Percentiles rank a stretch among this genome's conserved stretches.
These are phyloP conservation scores for Backusella australiensis DNA, from an alignment of 192 early-diverging fungal species.

Conservation along the genomic window DNA sequence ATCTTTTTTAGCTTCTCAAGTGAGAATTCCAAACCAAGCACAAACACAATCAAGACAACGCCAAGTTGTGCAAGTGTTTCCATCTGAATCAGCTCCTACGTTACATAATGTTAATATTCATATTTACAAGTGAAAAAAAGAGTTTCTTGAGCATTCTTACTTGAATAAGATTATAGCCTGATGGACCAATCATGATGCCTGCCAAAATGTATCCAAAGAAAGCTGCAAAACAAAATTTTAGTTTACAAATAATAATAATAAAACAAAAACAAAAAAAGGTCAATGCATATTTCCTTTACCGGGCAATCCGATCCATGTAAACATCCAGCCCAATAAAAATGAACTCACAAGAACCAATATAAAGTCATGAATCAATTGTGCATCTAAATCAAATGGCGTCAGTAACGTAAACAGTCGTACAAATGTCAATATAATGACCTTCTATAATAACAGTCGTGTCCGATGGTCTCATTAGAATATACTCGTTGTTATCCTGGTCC, in stretches of 20 bases:
- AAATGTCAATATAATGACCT: constrained; percentile 17
- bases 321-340: constrained; percentile 40
- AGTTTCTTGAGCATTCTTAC: constrained; percentile 8
- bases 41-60: constrained; percentile 57
- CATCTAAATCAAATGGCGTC: constrained; percentile 24
- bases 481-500: constrained; percentile 55
- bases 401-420: not conserved
- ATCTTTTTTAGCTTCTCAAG: constrained; percentile 50
- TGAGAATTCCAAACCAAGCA: constrained; percentile 58
- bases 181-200: constrained; percentile 47
- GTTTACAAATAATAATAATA: not conserved
- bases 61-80: constrained; percentile 57
- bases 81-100: constrained; percentile 41
- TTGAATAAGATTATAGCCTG: constrained; percentile 48
- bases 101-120: not conserved
- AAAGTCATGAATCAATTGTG: constrained; percentile 41
- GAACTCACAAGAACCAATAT: constrained; percentile 41
- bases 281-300: constrained; percentile 20
- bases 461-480: constrained; percentile 44
- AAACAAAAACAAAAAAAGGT: not conserved
- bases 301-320: constrained; percentile 37
- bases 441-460: constrained; percentile 48
- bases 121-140: not conserved
- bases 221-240: constrained; percentile 28
- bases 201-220: constrained; percentile 62